Conservation (phyloP, 768 basidiomycete species). For the Leucogyrophana mollusca region DNA sequence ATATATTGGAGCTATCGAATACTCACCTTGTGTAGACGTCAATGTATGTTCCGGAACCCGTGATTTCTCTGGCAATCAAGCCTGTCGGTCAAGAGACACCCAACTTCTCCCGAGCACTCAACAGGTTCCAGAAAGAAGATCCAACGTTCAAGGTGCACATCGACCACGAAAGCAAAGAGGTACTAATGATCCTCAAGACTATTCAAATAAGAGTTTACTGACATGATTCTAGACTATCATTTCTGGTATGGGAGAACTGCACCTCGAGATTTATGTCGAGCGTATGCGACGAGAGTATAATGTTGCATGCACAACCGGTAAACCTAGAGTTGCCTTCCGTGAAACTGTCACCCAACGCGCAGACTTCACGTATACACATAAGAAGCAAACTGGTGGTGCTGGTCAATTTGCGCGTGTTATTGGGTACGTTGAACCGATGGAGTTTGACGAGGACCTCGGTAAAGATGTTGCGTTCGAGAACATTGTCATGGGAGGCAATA, state of each 20-base stretch:
- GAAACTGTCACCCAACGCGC: constrained; percentile 87
- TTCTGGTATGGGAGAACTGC: constrained; percentile 99
- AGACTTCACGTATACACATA: constrained; percentile 89
- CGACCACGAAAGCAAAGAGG: constrained; percentile 93
- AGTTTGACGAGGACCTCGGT: constrained; percentile 67
- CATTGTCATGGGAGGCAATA: constrained; percentile 86
- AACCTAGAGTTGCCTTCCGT: constrained; percentile 94
- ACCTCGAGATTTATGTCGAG: constrained; percentile 98
- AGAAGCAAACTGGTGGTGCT: constrained; percentile 97
- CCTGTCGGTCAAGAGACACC: constrained; percentile 91
- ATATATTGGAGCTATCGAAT: neutral
- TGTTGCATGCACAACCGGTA: constrained; percentile 89
- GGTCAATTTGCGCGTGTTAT: constrained; percentile 95
- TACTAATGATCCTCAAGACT: constrained; percentile 24
- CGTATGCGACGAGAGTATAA: constrained; percentile 98
- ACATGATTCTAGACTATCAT: constrained; percentile 80
- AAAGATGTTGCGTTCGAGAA: constrained; percentile 86
- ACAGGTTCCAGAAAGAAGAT: constrained; percentile 98
- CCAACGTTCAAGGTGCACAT: constrained; percentile 98
- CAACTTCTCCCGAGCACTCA: constrained; percentile 94
- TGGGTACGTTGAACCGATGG: constrained; percentile 90
- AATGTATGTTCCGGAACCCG: constrained; percentile 98
- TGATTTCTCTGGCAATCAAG: constrained; percentile 93
- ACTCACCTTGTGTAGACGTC: constrained; percentile 62
- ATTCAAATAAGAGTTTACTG: constrained; percentile 3